Evolutionary conservation across 1,139 yeast genomes (phyloP).

Genomic region (Scheffersomyces quercinus): DNA sequence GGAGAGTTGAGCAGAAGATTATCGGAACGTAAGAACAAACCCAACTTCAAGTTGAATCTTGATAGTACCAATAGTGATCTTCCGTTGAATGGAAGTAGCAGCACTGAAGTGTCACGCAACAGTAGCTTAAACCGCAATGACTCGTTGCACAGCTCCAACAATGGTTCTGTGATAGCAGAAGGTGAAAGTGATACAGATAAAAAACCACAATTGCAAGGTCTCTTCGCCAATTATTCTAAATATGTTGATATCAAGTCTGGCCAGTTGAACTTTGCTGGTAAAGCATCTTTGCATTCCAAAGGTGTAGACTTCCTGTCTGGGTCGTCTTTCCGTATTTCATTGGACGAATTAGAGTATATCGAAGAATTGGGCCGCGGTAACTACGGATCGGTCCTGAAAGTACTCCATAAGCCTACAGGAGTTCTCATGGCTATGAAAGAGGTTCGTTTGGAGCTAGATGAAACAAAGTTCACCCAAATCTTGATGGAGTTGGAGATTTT

Average conservation of each 20-base stretch:
- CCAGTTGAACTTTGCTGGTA: slow-evolving; percentile 86
- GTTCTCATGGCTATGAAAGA: slow-evolving; percentile 97
- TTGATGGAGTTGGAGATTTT: slow-evolving; percentile 93
- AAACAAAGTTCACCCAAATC: slow-evolving; percentile 86
- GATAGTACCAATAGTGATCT: slow-evolving; percentile 15
- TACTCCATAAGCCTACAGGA: slow-evolving; percentile 90
- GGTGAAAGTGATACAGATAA: slow-evolving; percentile 5
- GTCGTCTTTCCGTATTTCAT: slow-evolving; percentile 78
- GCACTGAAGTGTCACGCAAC: neutral
- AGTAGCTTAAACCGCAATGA: slow-evolving; percentile 1
- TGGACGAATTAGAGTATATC: slow-evolving; percentile 79
- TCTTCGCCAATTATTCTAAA: slow-evolving; percentile 80
- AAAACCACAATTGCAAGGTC: slow-evolving; percentile 44
- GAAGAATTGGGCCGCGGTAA: slow-evolving; percentile 94
- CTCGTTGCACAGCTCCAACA: slow-evolving; percentile 4
- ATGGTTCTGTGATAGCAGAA: neutral
- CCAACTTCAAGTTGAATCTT: slow-evolving; percentile 40
- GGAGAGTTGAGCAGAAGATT: slow-evolving; percentile 39
- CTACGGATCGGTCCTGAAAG: slow-evolving; percentile 93
- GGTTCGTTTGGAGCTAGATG: slow-evolving; percentile 88
- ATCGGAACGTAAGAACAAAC: slow-evolving; percentile 40
- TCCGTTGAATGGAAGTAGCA: slow-evolving; percentile 9
- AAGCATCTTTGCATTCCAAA: slow-evolving; percentile 85
- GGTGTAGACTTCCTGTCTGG: slow-evolving; percentile 93
- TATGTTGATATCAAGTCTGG: slow-evolving; percentile 92